These are phyloP conservation scores for Prunus mume DNA, from an alignment of 306 rosid genomes.

Conservation along the genomic window DNA sequence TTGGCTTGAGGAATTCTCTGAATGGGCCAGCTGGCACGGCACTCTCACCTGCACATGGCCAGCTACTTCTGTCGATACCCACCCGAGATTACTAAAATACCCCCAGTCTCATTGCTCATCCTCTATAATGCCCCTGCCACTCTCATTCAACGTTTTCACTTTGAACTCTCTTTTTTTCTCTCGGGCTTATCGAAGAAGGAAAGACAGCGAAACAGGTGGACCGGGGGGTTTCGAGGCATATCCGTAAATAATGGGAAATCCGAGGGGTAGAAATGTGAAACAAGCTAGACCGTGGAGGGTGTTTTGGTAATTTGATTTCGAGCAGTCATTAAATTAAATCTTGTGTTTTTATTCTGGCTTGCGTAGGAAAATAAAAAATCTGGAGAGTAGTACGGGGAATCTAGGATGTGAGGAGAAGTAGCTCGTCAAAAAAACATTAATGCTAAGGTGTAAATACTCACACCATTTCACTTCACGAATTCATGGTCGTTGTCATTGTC, in stretches of 20 bases:
- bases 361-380: conserved; percentile 39
- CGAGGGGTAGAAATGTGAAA: not conserved
- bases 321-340: conserved; percentile 29
- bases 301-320: not conserved
- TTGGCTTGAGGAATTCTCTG: not conserved
- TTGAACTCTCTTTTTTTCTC: not conserved
- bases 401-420: conserved; percentile 17
- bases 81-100: not conserved
- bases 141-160: not conserved
- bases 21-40: conserved; percentile 3
- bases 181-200: not conserved
- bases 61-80: not conserved
- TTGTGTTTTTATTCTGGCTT: conserved; percentile 32
- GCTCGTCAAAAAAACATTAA: not conserved
- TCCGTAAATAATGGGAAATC: not conserved
- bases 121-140: not conserved
- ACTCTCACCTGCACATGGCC: not conserved
- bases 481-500: not conserved
- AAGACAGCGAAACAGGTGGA: no score
- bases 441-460: not conserved
- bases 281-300: not conserved
- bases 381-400: conserved; percentile 32
- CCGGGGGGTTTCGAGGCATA: no score
- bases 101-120: not conserved
- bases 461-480: not conserved